These are phyloP conservation scores for Elaeis guineensis DNA, from an alignment of 176 grass and related monocot species.

Conservation along the genomic window DNA sequence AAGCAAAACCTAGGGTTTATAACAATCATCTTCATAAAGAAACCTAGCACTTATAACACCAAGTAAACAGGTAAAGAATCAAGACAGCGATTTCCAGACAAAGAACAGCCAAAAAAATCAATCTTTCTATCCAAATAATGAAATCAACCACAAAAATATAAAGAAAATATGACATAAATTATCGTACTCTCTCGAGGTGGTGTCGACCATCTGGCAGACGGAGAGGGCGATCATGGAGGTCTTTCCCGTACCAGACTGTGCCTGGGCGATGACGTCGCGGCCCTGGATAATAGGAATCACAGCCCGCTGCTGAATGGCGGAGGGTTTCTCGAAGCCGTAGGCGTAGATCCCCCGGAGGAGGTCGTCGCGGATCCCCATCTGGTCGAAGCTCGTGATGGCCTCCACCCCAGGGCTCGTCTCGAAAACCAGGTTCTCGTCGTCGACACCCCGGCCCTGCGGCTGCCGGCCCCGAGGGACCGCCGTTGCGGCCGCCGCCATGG, in stretches of 20 bases:
- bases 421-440: conserved; percentile 77
- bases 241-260: conserved; percentile 1
- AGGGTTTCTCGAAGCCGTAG: conserved; percentile 5
- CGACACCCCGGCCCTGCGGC: conserved; percentile 29
- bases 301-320: conserved; percentile 3
- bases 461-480: conserved; percentile 20
- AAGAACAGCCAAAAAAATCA: no score
- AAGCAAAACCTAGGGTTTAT: no score
- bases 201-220: conserved; percentile 5
- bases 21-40: no score
- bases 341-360: conserved; percentile 39
- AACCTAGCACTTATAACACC: no score
- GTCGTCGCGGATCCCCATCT: conserved; percentile 90
- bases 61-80: no score
- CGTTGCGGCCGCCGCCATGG: conserved; percentile 18
- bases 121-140: not conserved
- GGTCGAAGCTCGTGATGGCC: conserved; percentile 78
- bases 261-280: conserved; percentile 3
- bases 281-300: not conserved
- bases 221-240: conserved; percentile 4
- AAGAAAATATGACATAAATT: not conserved
- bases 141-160: not conserved
- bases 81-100: no score
- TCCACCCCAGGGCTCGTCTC: conserved; percentile 84
- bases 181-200: not conserved